Conservation (phyloP, 768 basidiomycete species). For the Pleurotus tuoliensis region DNA sequence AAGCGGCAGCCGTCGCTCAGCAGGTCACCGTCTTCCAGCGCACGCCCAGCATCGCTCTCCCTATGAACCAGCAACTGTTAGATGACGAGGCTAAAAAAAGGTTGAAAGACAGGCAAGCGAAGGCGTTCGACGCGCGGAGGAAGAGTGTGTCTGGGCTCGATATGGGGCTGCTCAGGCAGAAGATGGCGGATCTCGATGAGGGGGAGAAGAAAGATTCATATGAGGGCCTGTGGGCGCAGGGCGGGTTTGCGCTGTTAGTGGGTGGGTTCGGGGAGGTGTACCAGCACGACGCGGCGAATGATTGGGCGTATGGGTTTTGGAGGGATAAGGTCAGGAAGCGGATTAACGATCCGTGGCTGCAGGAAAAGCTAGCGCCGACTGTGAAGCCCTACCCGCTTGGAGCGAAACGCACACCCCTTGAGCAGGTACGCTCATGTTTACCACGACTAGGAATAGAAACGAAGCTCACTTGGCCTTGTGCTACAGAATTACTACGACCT, state of each 20-base stretch:
- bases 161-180: background rate
- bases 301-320: conserved; percentile 20
- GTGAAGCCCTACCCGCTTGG: conserved; percentile 20
- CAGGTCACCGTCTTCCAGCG: conserved; percentile 26
- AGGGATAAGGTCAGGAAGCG: conserved; percentile 17
- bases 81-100: conserved; percentile 23
- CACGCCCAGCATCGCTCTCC: conserved; percentile 39
- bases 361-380: conserved; percentile 20
- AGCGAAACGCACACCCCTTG: conserved; percentile 17
- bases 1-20: conserved; percentile 14
- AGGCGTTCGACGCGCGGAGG: conserved; percentile 14
- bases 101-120: conserved; percentile 8
- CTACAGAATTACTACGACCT: conserved; percentile 6
- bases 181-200: background rate
- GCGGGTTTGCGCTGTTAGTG: conserved; percentile 18
- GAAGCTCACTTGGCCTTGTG: no score
- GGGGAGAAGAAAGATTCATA: conserved; percentile 9
- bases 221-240: conserved; percentile 17
- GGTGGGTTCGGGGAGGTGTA: conserved; percentile 16
- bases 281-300: conserved; percentile 15
- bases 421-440: conserved; percentile 7
- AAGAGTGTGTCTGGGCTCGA: background rate
- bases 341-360: conserved; percentile 15
- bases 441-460: no score
- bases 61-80: conserved; percentile 64